Conservation (phyloP, 768 basidiomycete genomes). For the Hirschioporus abietinus region DNA sequence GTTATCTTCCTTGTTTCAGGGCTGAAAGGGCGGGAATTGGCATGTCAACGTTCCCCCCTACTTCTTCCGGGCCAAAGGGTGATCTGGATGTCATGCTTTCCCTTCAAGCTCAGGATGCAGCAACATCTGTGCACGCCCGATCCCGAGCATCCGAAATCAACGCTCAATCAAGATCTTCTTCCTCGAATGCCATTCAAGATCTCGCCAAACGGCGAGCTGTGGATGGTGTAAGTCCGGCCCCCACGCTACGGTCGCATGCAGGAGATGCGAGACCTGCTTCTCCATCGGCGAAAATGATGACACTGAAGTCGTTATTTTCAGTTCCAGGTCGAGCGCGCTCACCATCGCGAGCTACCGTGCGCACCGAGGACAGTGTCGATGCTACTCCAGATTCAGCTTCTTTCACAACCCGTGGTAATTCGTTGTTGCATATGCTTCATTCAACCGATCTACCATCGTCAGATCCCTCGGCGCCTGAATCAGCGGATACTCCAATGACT, state of each 20-base stretch:
- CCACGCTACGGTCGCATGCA: not conserved
- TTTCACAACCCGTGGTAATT: slow-evolving; percentile 36
- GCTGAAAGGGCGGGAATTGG: slow-evolving; percentile 9
- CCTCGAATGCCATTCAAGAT: not conserved
- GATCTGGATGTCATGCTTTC: slow-evolving; percentile 83
- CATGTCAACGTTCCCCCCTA: slow-evolving; percentile 1
- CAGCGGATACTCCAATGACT: not conserved
- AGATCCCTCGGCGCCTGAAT: not conserved
- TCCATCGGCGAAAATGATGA: not conserved
- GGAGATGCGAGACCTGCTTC: not conserved
- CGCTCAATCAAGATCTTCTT: not conserved
- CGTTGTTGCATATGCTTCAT: slow-evolving; percentile 47
- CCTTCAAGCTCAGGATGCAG: slow-evolving; percentile 65
- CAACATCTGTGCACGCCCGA: slow-evolving; percentile 24
- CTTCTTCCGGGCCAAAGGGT: slow-evolving; percentile 57
- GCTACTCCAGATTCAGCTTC: not conserved
- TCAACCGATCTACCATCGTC: slow-evolving; percentile 16
- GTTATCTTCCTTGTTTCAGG: slow-evolving; percentile 1
- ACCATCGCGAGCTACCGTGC: not conserved
- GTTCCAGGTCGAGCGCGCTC: not conserved
- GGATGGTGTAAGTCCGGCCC: not conserved
- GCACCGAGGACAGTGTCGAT: slow-evolving; percentile 30
- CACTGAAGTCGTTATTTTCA: not conserved
- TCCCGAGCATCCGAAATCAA: not conserved
- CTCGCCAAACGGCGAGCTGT: not conserved